Evolutionary conservation across 768 basidiomycete genomes (phyloP), one percentile per base, ranked within the genome.

Genomic region (Russula earlei): DNA sequence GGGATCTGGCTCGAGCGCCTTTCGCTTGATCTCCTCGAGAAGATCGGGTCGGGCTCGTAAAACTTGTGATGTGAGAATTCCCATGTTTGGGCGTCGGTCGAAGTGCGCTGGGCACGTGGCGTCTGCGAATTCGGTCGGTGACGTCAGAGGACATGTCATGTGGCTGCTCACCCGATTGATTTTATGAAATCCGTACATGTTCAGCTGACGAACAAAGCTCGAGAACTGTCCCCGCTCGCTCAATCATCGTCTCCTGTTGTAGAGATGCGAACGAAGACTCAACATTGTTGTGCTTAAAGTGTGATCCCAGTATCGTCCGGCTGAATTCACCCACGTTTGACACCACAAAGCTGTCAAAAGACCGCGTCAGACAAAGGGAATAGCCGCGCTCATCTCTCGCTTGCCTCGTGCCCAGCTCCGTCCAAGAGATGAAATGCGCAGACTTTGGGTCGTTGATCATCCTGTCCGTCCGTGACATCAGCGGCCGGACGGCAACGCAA

Each of bases 171-270:
- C 85, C 71, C 89, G 78, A 68, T 91, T 91, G 71, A 90, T 90
- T 72, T 94, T 94, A 73, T 91, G 90, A 70, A 94, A 95, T 25
- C 91, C 91, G 65, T 93, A 95, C 89, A 94, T 94, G 76, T 95
- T 94, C 61, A 94, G 78, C 67, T 95, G 92, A 62, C 93, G 83
- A 52, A 94, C 91, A 68, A 96, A 95, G 65, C 87, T 90, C 12
- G 89, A 91, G 69, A 96, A 95, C 84, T 95, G 9, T 22, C 19
- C 12, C 34, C 6, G 12, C n/a, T n/a, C n/a, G n/a, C n/a, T n/a
- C n/a, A n/a, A n/a, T 36, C 34, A 36, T 9, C 34, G 15, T 36
- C 10, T 36, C 34, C 34, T 15, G 12, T 4, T n/a, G n/a, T 15
- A 11, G 34, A 36, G 1, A 15, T 5, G 34, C 27, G 48, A 34